Percentiles rank a stretch among this genome's conserved stretches.
Evolutionary conservation across 495 filamentous ascomycete species (phyloP).

Genomic region (Friedmanniomyces simplex): DNA sequence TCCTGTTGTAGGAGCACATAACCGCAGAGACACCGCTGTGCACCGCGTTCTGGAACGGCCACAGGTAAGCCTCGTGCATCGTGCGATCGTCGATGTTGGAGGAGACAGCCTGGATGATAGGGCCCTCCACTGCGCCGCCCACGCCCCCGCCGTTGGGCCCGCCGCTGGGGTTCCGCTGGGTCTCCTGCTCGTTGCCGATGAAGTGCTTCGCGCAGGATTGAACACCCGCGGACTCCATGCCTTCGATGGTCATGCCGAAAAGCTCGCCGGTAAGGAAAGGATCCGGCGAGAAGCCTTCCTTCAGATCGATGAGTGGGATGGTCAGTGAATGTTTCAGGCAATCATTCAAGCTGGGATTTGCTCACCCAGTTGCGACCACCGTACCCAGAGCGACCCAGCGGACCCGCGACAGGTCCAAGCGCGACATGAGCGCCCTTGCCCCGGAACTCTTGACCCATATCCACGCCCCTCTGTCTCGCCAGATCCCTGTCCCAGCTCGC

Average conservation of each 20-base stretch:
- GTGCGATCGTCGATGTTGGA: conserved; percentile 32
- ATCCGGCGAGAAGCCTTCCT: conserved; percentile 21
- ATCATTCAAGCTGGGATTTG: neutral
- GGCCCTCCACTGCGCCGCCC: conserved; percentile 1
- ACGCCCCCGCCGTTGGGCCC: neutral
- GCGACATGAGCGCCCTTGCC: conserved; percentile 24
- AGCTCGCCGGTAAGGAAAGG: conserved; percentile 41
- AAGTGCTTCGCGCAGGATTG: conserved; percentile 50
- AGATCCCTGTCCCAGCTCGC: conserved; percentile 26
- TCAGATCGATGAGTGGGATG: neutral
- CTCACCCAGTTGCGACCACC: conserved; percentile 25
- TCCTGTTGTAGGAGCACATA: conserved; percentile 36
- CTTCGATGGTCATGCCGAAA: conserved; percentile 44
- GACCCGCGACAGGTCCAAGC: conserved; percentile 18
- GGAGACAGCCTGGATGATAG: conserved; percentile 29
- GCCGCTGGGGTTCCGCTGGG: conserved; percentile 21
- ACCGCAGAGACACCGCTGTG: conserved; percentile 22
- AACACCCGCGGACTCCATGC: conserved; percentile 47
- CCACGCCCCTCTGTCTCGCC: conserved; percentile 12
- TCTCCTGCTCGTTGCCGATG: conserved; percentile 26
- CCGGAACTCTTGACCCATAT: conserved; percentile 21
- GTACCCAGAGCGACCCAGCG: conserved; percentile 15
- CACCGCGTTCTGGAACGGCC: conserved; percentile 30
- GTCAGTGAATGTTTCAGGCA: neutral
- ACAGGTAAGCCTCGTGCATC: conserved; percentile 32